Base-by-base conservation (phyloP, 2,329 filamentous ascomycete species). In the Aspergillus sp. region DNA sequence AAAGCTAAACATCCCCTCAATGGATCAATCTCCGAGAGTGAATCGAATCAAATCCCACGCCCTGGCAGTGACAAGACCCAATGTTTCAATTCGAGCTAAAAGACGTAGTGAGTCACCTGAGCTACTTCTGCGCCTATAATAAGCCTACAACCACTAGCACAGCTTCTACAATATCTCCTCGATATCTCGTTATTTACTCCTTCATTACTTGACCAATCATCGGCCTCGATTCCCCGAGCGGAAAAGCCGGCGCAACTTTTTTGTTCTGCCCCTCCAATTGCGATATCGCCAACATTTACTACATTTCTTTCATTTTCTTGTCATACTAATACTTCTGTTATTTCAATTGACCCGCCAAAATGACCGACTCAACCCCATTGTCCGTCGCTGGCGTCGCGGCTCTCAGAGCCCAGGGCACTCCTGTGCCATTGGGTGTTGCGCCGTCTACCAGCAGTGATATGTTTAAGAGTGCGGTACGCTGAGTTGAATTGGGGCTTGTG, bases 391-490 rank as follows among this genome's bases (percentile, higher is more conserved):
- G 81, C 51, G 82, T 95, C 48, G 68, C 79, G 46, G 81, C 80
- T 35, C 77, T 85, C 56, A 80, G 91, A 43, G 79, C 78, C 52
- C 87, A 85, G n/a, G 56, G 53, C 44, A 85, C 85, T 3, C 83
- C 81, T 60, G 74, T 93, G 35, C 76, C 86, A 53, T 87, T 84
- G 15, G 86, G 86, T 33, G 80, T 88, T 42, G 91, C 90, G 27
- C 87, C 89, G 7, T 78, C 80, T 44, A 84, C 86, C 2, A 84
- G 85, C 67, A 88, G 87, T 66, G 85, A 90, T 59, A 83, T 86
- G 74, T 96, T 94, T 71, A 93, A 93, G 70, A 82, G 82, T 45
- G 77, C 81, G 47, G 83, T 87, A 68, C 59, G 79, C 62, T 25
- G 23, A 6, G 23, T 25, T 25, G 23, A 25, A 25, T 25, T 19